phyloP scores from a whole-genome alignment of 306 rosid genomes.

The Prunus kanzakura region DNA sequence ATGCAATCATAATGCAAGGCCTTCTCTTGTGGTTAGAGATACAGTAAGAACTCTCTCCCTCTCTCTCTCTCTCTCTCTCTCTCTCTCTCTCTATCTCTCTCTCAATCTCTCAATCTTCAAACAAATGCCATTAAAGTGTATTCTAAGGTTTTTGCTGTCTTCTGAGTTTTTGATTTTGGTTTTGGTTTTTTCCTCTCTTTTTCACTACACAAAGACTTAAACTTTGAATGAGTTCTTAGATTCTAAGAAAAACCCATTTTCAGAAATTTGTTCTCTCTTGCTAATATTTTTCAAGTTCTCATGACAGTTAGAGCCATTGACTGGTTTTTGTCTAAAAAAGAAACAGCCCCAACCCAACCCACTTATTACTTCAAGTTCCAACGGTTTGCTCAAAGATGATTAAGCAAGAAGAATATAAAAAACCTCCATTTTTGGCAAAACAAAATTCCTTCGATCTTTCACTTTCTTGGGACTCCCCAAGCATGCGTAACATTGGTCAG shows the following conservation, averaged over 20 bases:
- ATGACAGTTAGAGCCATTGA: not conserved
- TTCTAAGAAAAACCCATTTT: not conserved
- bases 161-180: not conserved
- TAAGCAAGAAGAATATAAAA: constrained; percentile 6
- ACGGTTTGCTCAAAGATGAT: constrained; percentile 23
- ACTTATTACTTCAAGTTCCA: constrained; percentile 46
- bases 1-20: constrained; percentile 63
- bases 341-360: not conserved
- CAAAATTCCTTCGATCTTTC: constrained; percentile 27
- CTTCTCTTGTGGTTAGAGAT: constrained; percentile 78
- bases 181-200: not conserved
- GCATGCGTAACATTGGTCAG: constrained; percentile 57
- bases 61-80: not conserved
- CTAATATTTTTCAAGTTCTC: not conserved
- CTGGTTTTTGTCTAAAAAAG: not conserved
- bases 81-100: too few relatives aligned
- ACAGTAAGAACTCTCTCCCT: constrained; percentile 43
- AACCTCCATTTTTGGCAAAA: constrained; percentile 18
- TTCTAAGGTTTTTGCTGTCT: not conserved
- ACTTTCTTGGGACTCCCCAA: constrained; percentile 58
- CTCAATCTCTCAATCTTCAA: not conserved
- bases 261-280: not conserved
- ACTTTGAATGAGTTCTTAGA: not conserved
- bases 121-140: not conserved
- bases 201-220: not conserved